phyloP scores from a whole-genome alignment of 257 asterid genomes.

The Fraxinus quadrangulata region DNA sequence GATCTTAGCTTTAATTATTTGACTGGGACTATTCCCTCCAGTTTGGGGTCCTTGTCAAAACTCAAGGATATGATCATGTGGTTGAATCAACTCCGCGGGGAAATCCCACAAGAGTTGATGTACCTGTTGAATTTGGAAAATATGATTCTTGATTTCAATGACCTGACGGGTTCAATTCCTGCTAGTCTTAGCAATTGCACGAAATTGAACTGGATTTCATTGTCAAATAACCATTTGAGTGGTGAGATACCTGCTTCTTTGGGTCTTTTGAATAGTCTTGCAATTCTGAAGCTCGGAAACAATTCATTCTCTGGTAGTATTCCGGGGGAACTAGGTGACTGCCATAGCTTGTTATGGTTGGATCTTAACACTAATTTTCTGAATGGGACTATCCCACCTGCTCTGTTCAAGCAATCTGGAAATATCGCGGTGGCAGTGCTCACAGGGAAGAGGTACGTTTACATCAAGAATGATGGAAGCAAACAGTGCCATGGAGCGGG shows the following conservation, averaged over 20 bases:
- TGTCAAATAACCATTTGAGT: conserved; percentile 68
- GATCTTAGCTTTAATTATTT: conserved; percentile 87
- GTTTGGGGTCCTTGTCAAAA: conserved; percentile 61
- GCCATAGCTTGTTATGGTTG: conserved; percentile 88
- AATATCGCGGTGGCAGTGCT: conserved; percentile 60
- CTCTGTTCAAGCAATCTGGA: conserved; percentile 80
- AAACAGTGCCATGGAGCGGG: conserved; percentile 89
- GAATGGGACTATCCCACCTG: conserved; percentile 70
- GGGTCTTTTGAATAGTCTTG: conserved; percentile 63
- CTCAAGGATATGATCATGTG: conserved; percentile 69
- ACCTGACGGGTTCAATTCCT: conserved; percentile 71
- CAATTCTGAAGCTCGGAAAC: conserved; percentile 83
- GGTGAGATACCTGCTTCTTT: conserved; percentile 79
- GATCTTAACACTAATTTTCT: conserved; percentile 78
- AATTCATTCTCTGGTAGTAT: conserved; percentile 72
- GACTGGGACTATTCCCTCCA: conserved; percentile 61
- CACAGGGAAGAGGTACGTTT: conserved; percentile 66
- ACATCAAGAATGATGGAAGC: conserved; percentile 82
- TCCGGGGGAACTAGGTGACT: conserved; percentile 82
- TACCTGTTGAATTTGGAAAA: conserved; percentile 64
- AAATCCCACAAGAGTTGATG: conserved; percentile 80
- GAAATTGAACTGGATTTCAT: conserved; percentile 83
- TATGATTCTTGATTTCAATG: conserved; percentile 90
- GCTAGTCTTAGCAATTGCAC: conserved; percentile 75
- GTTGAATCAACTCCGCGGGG: conserved; percentile 80